These are phyloP conservation scores for Fusarium equiseti DNA, from an alignment of 2,329 filamentous ascomycete species.

Conservation along the genomic window DNA sequence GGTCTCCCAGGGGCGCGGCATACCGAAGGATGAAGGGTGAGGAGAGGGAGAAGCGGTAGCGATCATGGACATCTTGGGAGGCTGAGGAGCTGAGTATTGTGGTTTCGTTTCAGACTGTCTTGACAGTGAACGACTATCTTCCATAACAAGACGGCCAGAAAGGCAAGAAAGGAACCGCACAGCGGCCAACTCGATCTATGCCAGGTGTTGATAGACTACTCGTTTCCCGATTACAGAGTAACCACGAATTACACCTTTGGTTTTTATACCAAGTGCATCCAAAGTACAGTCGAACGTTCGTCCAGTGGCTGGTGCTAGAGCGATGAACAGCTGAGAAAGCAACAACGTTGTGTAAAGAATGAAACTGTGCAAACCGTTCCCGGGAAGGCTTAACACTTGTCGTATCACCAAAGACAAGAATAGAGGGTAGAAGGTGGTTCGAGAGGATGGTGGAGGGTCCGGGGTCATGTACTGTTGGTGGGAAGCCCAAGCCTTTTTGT, in stretches of 20 bases:
- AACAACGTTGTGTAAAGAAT: conserved; percentile 29
- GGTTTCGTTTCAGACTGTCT: conserved; percentile 47
- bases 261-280: conserved; percentile 28
- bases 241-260: conserved; percentile 17
- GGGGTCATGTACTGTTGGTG: conserved; percentile 35
- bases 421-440: conserved; percentile 19
- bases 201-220: conserved; percentile 15
- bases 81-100: conserved; percentile 41
- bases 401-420: conserved; percentile 18
- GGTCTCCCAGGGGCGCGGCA: conserved; percentile 57
- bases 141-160: conserved; percentile 53
- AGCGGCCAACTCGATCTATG: conserved; percentile 34
- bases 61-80: conserved; percentile 63
- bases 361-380: conserved; percentile 22
- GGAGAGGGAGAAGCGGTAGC: conserved; percentile 60
- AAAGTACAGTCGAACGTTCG: conserved; percentile 15
- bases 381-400: conserved; percentile 13
- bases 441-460: conserved; percentile 25
- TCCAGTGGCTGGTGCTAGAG: conserved; percentile 5
- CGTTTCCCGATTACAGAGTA: background rate
- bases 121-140: conserved; percentile 55
- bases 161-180: conserved; percentile 36
- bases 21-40: conserved; percentile 55
- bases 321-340: conserved; percentile 16
- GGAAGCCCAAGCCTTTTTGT: conserved; percentile 50